Evolutionary conservation across 306 rosid genomes (phyloP), one percentile per base, ranked within the genome.

Genomic region (Cucurbita maxima): DNA sequence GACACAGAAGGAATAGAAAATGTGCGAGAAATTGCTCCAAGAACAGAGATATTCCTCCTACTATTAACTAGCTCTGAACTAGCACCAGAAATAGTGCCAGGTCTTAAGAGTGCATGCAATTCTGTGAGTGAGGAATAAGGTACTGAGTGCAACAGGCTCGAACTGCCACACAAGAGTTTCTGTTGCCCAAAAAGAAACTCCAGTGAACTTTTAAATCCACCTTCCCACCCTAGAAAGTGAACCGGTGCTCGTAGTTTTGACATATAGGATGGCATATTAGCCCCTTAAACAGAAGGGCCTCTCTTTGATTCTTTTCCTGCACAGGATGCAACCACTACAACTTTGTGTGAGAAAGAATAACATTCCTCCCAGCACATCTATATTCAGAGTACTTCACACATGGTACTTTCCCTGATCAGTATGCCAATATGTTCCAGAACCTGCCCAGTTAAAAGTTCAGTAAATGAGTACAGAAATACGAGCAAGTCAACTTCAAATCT

Each of bases 231-330:
- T 16, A 76, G 76, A 82, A 83, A 16, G 79, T 74, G 83, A 37
- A 87, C 74, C 0, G 85, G 82, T 51, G 81, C 68, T 82, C 86
- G 81, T 30, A 91, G 55, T 75, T 83, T 85, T 8, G 86, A 89
- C 77, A 87, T 81, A 78, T 84, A 74, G 12, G 96, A 83, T 80
- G 95, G 92, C 99, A 95, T 95, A 76, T 89, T 90, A 88, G 72
- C 84, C 87, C 76, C 86, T 81, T 52, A 81, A 69, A 77, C 74
- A 76, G 37, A 79, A 76, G 45, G 67, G 66, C 73, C 76, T 69
- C 36, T 66, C 79, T 75, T 78, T 84, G 58, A 72, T 43, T 48
- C 75, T 67, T 72, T 69, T 66, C 70, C 30, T 43, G 63, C 83
- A 71, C 74, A 82, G 74, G 76, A 58, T 79, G 51, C 76, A 63